Percentiles rank a stretch among this genome's conserved stretches.
Conservation (phyloP, 73 alveolate genomes). For the Paramecium bursaria region DNA sequence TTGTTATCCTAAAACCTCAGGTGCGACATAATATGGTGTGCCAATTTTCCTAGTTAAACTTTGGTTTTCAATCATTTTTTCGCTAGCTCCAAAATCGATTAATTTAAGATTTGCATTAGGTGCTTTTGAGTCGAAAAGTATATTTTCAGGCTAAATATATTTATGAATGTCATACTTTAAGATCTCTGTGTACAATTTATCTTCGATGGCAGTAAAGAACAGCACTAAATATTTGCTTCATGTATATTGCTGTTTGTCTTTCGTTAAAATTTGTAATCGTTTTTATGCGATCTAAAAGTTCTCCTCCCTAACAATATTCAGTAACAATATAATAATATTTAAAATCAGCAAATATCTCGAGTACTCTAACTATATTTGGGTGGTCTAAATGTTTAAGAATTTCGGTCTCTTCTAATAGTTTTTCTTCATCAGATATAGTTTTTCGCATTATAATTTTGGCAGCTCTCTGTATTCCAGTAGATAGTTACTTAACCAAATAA, state of each 20-base stretch:
- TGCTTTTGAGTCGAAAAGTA: conserved; percentile 73
- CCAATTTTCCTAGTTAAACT: conserved; percentile 62
- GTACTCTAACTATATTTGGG: conserved; percentile 62
- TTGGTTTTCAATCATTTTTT: conserved; percentile 44
- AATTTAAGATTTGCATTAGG: conserved; percentile 79
- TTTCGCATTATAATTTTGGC: conserved; percentile 55
- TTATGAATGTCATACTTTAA: conserved; percentile 53
- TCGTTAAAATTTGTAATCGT: conserved; percentile 76
- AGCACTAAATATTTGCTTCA: conserved; percentile 84
- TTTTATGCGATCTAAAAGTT: conserved; percentile 78
- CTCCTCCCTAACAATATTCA: conserved; percentile 82
- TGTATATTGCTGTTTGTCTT: conserved; percentile 73
- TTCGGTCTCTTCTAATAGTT: conserved; percentile 66
- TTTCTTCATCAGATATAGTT: conserved; percentile 54
- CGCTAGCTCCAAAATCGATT: conserved; percentile 86
- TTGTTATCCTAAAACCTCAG: conserved; percentile 36
- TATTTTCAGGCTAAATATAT: conserved; percentile 70
- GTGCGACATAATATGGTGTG: conserved; percentile 70
- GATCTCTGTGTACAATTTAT: conserved; percentile 82
- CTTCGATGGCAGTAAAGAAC: conserved; percentile 78
- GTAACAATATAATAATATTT: conserved; percentile 65
- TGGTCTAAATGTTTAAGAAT: conserved; percentile 60
- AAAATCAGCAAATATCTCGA: conserved; percentile 64
- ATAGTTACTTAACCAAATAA: conserved; percentile 44
- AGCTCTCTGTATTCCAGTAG: conserved; percentile 61